Percentiles rank a stretch among this genome's conserved stretches.
phyloP scores from a whole-genome alignment of 2,329 filamentous ascomycete species.

The Penicillium sp. region DNA sequence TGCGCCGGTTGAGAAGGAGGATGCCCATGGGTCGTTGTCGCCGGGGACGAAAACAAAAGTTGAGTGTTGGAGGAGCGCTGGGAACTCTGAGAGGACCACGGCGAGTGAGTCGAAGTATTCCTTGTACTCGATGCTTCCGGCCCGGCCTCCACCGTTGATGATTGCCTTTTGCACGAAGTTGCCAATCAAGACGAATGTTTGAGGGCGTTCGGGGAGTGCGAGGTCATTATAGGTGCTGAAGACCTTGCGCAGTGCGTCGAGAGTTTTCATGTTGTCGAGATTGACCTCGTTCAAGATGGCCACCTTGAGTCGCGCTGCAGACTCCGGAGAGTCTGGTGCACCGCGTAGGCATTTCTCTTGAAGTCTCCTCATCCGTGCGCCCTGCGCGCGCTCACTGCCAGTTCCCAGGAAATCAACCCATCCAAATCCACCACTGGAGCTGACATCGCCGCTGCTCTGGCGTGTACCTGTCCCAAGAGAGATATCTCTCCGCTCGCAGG shows the following conservation, averaged over 20 bases:
- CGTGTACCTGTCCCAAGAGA: slow-evolving; percentile 71
- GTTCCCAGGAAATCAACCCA: slow-evolving; percentile 97
- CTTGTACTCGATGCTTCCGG: slow-evolving; percentile 93
- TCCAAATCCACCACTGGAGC: slow-evolving; percentile 77
- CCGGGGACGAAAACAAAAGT: slow-evolving; percentile 94
- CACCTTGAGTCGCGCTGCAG: slow-evolving; percentile 52
- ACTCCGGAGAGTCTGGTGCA: slow-evolving; percentile 26
- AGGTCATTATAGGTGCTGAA: slow-evolving; percentile 72
- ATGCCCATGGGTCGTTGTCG: slow-evolving; percentile 97
- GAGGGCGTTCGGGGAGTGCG: slow-evolving; percentile 65
- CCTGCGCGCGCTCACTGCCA: slow-evolving; percentile 83
- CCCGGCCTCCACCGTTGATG: slow-evolving; percentile 66
- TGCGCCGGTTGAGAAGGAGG: slow-evolving; percentile 64
- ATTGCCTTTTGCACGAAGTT: slow-evolving; percentile 70
- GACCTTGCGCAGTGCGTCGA: slow-evolving; percentile 79
- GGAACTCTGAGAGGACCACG: slow-evolving; percentile 78
- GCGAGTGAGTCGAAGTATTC: slow-evolving; percentile 92
- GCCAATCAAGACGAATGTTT: slow-evolving; percentile 80
- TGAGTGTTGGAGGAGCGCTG: slow-evolving; percentile 72
- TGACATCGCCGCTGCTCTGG: slow-evolving; percentile 36
- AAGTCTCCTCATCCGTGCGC: slow-evolving; percentile 77
- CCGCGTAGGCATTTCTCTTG: slow-evolving; percentile 66
- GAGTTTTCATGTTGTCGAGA: slow-evolving; percentile 77
- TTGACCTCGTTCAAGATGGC: slow-evolving; percentile 85
- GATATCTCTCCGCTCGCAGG: slow-evolving; percentile 78